phyloP scores from a whole-genome alignment of 192 early-diverging fungal species.

The Thamnidium elegans region DNA sequence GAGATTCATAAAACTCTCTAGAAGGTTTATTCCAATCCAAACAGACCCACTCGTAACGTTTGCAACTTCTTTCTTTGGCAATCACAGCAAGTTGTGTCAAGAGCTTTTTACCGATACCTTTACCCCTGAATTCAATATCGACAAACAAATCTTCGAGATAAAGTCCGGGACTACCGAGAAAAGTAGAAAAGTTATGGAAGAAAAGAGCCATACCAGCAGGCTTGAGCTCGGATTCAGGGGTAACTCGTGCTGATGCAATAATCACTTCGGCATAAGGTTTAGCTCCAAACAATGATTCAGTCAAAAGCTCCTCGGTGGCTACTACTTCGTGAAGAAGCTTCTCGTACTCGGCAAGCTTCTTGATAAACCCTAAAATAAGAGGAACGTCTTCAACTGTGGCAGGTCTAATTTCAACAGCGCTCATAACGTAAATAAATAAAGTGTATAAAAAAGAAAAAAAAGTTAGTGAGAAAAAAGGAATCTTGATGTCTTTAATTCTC shows the following conservation, averaged over 20 bases:
- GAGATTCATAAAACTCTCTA: conserved; percentile 68
- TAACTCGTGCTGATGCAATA: conserved; percentile 52
- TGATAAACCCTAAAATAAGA: conserved; percentile 68
- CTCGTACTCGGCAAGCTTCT: conserved; percentile 75
- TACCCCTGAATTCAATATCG: conserved; percentile 52
- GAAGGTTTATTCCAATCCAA: conserved; percentile 84
- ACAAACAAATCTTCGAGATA: conserved; percentile 90
- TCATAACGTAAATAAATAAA: conserved; percentile 1
- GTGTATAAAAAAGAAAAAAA: conserved; percentile 7
- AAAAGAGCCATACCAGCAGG: conserved; percentile 81
- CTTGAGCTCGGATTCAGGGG: conserved; percentile 25
- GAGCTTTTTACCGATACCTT: conserved; percentile 68
- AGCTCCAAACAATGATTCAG: conserved; percentile 61
- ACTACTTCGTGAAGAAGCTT: conserved; percentile 65
- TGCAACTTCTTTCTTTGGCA: conserved; percentile 63
- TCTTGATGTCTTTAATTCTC: neutral
- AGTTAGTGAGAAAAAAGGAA: neutral
- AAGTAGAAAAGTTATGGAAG: conserved; percentile 84
- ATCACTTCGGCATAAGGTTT: conserved; percentile 67
- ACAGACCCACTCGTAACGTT: conserved; percentile 81
- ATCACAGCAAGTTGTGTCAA: conserved; percentile 65
- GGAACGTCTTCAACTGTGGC: conserved; percentile 60
- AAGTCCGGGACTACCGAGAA: conserved; percentile 68
- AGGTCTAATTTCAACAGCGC: conserved; percentile 39
- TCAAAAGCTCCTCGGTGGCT: conserved; percentile 65